Conservation (phyloP, 1,284 basidiomycete species). For the Pseudozyma sp. region DNA sequence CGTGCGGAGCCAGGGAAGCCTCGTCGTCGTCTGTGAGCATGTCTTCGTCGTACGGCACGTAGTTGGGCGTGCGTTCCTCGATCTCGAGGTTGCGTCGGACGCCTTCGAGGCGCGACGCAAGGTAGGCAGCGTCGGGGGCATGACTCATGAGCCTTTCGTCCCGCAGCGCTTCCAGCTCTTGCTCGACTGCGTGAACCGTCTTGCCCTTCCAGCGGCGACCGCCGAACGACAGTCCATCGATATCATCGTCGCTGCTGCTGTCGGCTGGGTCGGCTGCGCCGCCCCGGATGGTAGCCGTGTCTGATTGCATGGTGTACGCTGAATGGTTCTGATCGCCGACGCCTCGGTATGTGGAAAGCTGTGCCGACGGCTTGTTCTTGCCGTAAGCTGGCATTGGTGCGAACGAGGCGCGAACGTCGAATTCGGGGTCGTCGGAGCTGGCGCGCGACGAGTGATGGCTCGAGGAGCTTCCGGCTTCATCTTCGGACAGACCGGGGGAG, state of each 20-base stretch:
- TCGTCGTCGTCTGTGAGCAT: constrained; percentile 32
- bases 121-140: constrained; percentile 60
- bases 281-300: background rate
- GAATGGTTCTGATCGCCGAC: constrained; percentile 18
- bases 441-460: constrained; percentile 27
- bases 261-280: constrained; percentile 2
- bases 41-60: constrained; percentile 55
- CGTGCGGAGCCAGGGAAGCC: constrained; percentile 19
- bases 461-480: constrained; percentile 19
- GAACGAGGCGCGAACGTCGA: constrained; percentile 59
- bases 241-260: constrained; percentile 34
- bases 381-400: constrained; percentile 53
- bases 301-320: constrained; percentile 3
- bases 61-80: constrained; percentile 44
- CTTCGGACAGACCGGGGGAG: constrained; percentile 42
- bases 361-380: constrained; percentile 18
- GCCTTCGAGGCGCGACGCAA: constrained; percentile 59
- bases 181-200: constrained; percentile 64
- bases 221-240: constrained; percentile 47
- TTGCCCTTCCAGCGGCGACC: constrained; percentile 61
- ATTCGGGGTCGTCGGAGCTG: constrained; percentile 40
- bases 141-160: constrained; percentile 61
- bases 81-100: constrained; percentile 59
- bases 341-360: constrained; percentile 11
- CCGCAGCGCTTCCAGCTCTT: constrained; percentile 58